These are phyloP conservation scores for Lignosus rhinocerotis DNA, from an alignment of 1,284 basidiomycete genomes.

Conservation along the genomic window DNA sequence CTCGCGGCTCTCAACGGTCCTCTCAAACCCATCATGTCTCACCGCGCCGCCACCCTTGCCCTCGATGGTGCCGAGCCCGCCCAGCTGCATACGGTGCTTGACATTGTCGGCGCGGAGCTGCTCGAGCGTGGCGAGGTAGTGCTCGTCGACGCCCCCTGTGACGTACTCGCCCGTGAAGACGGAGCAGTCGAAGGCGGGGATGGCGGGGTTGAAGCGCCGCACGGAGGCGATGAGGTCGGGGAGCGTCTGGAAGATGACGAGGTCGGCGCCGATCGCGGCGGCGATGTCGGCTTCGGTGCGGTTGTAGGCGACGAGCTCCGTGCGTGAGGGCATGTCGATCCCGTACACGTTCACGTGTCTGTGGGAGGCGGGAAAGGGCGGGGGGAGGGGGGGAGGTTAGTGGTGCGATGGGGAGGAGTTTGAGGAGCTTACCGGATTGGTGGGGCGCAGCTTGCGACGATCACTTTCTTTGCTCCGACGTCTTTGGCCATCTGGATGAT, in stretches of 20 bases:
- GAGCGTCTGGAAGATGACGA: constrained; percentile 97
- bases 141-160: constrained; percentile 92
- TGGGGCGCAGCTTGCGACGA: constrained; percentile 96
- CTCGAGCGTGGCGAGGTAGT: constrained; percentile 81
- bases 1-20: constrained; percentile 31
- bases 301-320: constrained; percentile 90
- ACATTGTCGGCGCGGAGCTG: constrained; percentile 82
- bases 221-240: constrained; percentile 89
- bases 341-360: constrained; percentile 97
- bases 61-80: constrained; percentile 36
- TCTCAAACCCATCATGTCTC: constrained; percentile 14
- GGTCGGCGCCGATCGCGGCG: constrained; percentile 88
- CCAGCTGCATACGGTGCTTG: constrained; percentile 47
- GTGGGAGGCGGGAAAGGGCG: not conserved
- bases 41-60: constrained; percentile 40
- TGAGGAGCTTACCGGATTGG: constrained; percentile 72
- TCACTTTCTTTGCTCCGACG: constrained; percentile 96
- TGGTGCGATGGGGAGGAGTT: not conserved
- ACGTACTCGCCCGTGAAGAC: constrained; percentile 98
- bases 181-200: constrained; percentile 91
- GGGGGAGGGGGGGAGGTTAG: not conserved
- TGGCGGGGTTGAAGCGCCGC: constrained; percentile 80
- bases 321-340: constrained; percentile 98
- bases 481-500: constrained; percentile 99
- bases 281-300: constrained; percentile 81